phyloP scores from a whole-genome alignment of 225 moss, liverwort and hornwort genomes.

The Marchantia paleacea region DNA sequence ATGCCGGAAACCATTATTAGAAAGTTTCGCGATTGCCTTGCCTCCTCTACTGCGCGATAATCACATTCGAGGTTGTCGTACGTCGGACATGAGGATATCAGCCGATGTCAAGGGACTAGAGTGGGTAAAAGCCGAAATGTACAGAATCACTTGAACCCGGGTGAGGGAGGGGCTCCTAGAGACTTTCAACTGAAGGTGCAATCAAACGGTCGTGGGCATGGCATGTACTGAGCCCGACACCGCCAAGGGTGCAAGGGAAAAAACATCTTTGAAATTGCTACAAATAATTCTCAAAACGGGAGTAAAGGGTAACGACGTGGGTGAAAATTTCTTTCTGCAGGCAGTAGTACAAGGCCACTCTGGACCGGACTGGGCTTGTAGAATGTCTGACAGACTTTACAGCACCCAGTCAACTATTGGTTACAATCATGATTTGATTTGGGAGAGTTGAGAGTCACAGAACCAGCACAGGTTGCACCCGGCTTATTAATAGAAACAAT shows the following conservation, averaged over 20 bases:
- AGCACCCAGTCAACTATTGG: slow-evolving; percentile 25
- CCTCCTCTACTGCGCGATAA: not conserved
- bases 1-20: slow-evolving; percentile 7
- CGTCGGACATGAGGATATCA: not conserved
- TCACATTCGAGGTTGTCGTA: not conserved
- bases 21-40: not conserved
- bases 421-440: not conserved
- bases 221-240: not conserved
- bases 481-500: slow-evolving; percentile 17
- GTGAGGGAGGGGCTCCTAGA: not conserved
- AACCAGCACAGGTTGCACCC: slow-evolving; percentile 15
- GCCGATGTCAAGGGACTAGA: not conserved
- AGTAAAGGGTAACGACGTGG: slow-evolving; percentile 11
- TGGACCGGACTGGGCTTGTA: slow-evolving; percentile 5
- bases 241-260: not conserved
- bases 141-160: slow-evolving; percentile 9
- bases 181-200: not conserved
- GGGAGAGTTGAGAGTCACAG: not conserved
- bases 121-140: slow-evolving; percentile 5
- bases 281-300: slow-evolving; percentile 5
- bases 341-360: slow-evolving; percentile 16
- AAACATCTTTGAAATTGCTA: slow-evolving; percentile 1
- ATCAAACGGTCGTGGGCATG: not conserved
- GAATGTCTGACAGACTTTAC: slow-evolving; percentile 31
- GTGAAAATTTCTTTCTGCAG: slow-evolving; percentile 31